Conservation (phyloP, 192 early-diverging fungal species). For the Coemansia sp. region DNA sequence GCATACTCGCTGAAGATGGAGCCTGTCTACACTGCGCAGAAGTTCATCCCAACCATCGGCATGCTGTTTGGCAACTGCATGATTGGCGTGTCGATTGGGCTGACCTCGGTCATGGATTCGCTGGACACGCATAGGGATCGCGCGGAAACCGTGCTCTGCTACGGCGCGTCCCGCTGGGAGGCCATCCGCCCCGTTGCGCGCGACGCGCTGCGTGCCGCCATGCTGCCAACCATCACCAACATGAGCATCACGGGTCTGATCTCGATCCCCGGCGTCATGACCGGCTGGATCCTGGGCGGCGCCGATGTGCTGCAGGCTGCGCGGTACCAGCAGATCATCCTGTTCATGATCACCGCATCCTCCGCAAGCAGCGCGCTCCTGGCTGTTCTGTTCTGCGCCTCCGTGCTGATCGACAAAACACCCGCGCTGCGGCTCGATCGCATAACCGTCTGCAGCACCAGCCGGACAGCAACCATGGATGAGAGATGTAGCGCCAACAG, state of each 20-base stretch:
- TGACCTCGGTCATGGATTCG: slow-evolving; percentile 61
- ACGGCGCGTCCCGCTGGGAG: slow-evolving; percentile 83
- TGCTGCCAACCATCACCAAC: slow-evolving; percentile 77
- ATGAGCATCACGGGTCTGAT: slow-evolving; percentile 84
- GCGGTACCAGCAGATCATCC: slow-evolving; percentile 82
- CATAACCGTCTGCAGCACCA: neutral
- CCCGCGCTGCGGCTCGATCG: slow-evolving; percentile 39
- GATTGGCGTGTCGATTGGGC: slow-evolving; percentile 69
- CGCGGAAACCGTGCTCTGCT: slow-evolving; percentile 64
- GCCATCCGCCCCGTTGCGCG: slow-evolving; percentile 70
- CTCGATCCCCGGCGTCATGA: slow-evolving; percentile 89
- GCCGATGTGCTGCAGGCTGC: slow-evolving; percentile 75
- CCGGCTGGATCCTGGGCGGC: slow-evolving; percentile 84
- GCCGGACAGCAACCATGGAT: neutral
- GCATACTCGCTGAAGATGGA: slow-evolving; percentile 66
- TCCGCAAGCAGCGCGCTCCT: slow-evolving; percentile 64
- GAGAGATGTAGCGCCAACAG: neutral
- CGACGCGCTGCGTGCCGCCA: slow-evolving; percentile 71
- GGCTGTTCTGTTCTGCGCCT: slow-evolving; percentile 43
- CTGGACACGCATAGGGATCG: slow-evolving; percentile 57
- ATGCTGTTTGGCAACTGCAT: slow-evolving; percentile 87
- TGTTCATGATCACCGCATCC: slow-evolving; percentile 84
- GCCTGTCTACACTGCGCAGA: slow-evolving; percentile 69
- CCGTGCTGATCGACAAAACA: slow-evolving; percentile 32
- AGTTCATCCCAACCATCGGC: slow-evolving; percentile 87